Evolutionary conservation across 2,329 filamentous ascomycete genomes (phyloP).

Genomic region (Hymenoscyphus fructigenus): DNA sequence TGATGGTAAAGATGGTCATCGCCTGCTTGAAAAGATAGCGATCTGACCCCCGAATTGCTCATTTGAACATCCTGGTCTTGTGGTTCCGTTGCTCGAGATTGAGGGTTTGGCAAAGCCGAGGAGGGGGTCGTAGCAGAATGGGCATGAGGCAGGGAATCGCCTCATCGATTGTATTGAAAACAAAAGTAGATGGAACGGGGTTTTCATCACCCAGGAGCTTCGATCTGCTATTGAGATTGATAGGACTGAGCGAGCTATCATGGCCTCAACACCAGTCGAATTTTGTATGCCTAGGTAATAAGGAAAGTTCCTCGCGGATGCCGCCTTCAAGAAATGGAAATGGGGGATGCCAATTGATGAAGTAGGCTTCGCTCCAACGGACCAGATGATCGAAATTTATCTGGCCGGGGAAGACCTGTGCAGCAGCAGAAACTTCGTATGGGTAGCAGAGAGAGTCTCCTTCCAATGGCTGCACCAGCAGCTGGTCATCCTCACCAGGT

Average conservation of each 20-base stretch:
- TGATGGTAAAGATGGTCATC: neutral
- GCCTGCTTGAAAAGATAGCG: neutral
- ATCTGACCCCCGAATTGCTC: neutral
- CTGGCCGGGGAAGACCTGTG: slow-evolving; percentile 8
- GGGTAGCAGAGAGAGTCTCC: slow-evolving; percentile 38
- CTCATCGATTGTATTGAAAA: slow-evolving; percentile 50
- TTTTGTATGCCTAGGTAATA: slow-evolving; percentile 34
- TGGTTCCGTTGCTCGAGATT: neutral
- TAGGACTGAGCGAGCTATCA: slow-evolving; percentile 48
- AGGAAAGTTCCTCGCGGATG: slow-evolving; percentile 45
- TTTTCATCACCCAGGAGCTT: slow-evolving; percentile 32
- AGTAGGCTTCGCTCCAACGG: slow-evolving; percentile 51
- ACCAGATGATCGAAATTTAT: slow-evolving; percentile 50
- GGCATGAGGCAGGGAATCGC: slow-evolving; percentile 50
- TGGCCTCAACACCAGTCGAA: slow-evolving; percentile 39
- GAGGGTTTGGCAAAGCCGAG: neutral
- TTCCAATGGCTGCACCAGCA: slow-evolving; percentile 31
- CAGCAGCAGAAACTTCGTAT: slow-evolving; percentile 36
- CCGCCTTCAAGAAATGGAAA: slow-evolving; percentile 56
- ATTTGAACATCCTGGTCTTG: neutral
- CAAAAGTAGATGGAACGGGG: slow-evolving; percentile 43
- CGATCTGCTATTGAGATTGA: slow-evolving; percentile 55
- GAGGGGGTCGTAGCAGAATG: slow-evolving; percentile 44
- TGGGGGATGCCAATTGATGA: slow-evolving; percentile 57
- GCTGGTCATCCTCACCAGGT: slow-evolving; percentile 56